phyloP scores from a whole-genome alignment of 371 early-diverging fungal species.

The Mortierella sp. region DNA sequence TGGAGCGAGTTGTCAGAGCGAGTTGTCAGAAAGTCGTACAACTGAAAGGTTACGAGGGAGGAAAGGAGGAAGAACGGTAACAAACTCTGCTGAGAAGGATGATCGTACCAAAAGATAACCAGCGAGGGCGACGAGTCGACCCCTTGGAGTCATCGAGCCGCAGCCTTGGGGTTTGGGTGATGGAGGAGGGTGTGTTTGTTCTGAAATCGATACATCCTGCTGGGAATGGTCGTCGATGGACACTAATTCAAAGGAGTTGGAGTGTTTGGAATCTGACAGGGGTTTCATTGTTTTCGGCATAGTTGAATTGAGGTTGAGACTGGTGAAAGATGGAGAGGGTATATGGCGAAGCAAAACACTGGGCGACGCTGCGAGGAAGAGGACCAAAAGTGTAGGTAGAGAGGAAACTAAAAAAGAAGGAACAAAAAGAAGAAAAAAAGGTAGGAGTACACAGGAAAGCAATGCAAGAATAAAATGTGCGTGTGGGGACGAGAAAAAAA shows the following conservation, averaged over 20 bases:
- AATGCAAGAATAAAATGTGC: background rate
- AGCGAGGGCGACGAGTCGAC: constrained; percentile 35
- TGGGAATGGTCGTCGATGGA: constrained; percentile 34
- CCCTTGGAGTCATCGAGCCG: constrained; percentile 24
- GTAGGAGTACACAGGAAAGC: constrained; percentile 7
- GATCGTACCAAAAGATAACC: constrained; percentile 40
- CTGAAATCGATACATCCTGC: background rate
- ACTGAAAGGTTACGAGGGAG: background rate
- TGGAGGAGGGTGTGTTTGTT: background rate
- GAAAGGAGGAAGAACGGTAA: too few relatives aligned
- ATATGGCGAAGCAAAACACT: constrained; percentile 13
- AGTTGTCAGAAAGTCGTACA: background rate
- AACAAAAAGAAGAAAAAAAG: background rate
- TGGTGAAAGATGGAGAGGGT: background rate
- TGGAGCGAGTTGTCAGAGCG: background rate
- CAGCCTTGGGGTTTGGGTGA: background rate
- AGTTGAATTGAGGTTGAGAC: background rate
- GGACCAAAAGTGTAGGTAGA: constrained; percentile 1
- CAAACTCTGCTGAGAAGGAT: background rate
- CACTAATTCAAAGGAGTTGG: constrained; percentile 48
- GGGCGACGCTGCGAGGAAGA: background rate
- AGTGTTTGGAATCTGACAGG: constrained; percentile 23
- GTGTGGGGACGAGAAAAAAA: background rate
- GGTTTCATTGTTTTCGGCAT: constrained; percentile 3
- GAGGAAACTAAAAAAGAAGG: background rate